Evolutionary conservation across 1,284 basidiomycete genomes (phyloP).

Genomic region (Tetrapyrgos nigripes): DNA sequence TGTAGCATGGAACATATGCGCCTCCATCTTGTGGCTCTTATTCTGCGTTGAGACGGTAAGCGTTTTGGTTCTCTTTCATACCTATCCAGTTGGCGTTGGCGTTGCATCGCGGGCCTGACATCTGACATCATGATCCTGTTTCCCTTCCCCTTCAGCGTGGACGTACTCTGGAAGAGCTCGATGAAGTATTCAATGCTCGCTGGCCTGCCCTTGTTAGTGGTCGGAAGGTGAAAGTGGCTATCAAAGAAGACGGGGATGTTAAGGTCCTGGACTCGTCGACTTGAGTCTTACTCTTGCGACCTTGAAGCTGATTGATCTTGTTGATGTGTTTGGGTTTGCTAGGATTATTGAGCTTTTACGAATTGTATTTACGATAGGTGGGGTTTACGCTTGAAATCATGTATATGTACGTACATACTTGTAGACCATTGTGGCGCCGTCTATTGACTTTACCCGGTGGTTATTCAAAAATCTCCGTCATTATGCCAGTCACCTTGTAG

Average conservation of each 20-base stretch:
- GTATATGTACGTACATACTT: too few species aligned
- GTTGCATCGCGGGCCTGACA: too few species aligned
- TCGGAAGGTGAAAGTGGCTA: constrained; percentile 23
- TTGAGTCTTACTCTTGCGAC: background rate
- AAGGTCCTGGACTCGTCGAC: constrained; percentile 1
- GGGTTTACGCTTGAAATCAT: too few species aligned
- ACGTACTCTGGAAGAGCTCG: constrained; percentile 32
- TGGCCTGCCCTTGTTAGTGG: constrained; percentile 32
- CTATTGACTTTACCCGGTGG: too few species aligned
- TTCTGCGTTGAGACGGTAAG: constrained; percentile 34
- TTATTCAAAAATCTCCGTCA: too few species aligned
- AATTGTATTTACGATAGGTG: too few species aligned
- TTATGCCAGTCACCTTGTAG: too few species aligned
- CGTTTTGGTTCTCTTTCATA: background rate
- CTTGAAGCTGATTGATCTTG: too few species aligned
- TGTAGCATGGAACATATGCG: constrained; percentile 33
- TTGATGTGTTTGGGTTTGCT: too few species aligned
- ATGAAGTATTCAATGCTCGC: constrained; percentile 30
- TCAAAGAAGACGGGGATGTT: constrained; percentile 15
- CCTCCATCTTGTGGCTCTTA: constrained; percentile 31
- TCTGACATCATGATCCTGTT: background rate
- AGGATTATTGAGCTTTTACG: too few species aligned
- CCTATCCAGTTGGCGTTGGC: background rate
- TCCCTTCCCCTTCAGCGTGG: constrained; percentile 19
- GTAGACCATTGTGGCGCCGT: too few species aligned